Percentiles rank a stretch among this genome's conserved stretches.
Evolutionary conservation across 2,329 filamentous ascomycete genomes (phyloP).

Genomic region (Arthrobotrys sinensis): DNA sequence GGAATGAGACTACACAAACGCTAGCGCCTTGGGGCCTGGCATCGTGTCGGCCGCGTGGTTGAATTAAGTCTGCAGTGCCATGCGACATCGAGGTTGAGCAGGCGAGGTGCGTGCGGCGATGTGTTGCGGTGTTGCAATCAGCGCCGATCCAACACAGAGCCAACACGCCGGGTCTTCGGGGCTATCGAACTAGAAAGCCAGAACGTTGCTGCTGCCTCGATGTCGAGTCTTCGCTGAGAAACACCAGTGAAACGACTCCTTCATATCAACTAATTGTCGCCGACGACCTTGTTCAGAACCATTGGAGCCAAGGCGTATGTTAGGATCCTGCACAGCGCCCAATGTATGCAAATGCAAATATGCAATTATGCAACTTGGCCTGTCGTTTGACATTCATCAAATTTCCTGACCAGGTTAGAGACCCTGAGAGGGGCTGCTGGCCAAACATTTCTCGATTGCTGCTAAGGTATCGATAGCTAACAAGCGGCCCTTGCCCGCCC

Average conservation of each 20-base stretch:
- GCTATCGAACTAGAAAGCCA: too few species aligned
- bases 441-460: conserved; percentile 7
- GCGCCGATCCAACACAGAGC: background rate
- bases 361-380: too few species aligned
- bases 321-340: too few species aligned
- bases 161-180: background rate
- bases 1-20: background rate
- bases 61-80: background rate
- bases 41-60: background rate
- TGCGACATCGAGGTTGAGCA: background rate
- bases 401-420: conserved; percentile 28
- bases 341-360: too few species aligned
- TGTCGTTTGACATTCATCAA: conserved; percentile 39
- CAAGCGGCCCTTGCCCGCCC: conserved; percentile 7
- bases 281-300: background rate
- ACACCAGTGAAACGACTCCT: conserved; percentile 6
- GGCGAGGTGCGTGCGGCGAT: background rate
- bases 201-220: too few species aligned
- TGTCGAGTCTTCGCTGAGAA: background rate
- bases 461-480: conserved; percentile 28
- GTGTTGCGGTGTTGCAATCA: conserved; percentile 17
- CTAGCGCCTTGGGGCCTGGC: background rate
- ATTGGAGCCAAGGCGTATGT: background rate
- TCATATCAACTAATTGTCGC: conserved; percentile 11
- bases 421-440: conserved; percentile 14